phyloP scores from a whole-genome alignment of 345 rosid species.

The Lumnitzera littorea region DNA sequence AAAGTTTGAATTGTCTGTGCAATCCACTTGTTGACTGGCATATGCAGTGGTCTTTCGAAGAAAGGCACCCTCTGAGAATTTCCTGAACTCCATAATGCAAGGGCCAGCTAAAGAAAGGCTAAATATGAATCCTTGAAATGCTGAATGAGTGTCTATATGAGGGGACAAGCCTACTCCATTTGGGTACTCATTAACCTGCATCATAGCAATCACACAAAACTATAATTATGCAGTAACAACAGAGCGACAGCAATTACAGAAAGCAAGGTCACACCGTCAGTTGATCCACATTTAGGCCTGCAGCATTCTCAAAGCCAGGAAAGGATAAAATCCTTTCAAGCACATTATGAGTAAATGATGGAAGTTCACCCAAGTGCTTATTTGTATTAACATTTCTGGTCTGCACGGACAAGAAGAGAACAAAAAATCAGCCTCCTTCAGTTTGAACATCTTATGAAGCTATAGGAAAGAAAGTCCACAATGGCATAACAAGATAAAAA shows the following conservation, averaged over 20 bases:
- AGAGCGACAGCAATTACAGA: neutral
- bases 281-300: constrained; percentile 55
- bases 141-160: constrained; percentile 96
- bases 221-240: neutral
- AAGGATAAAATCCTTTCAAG: constrained; percentile 47
- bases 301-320: constrained; percentile 28
- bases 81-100: constrained; percentile 95
- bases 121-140: constrained; percentile 81
- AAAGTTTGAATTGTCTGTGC: constrained; percentile 20
- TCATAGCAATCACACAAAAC: constrained; percentile 3
- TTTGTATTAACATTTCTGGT: constrained; percentile 76
- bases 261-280: constrained; percentile 54
- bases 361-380: constrained; percentile 67
- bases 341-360: constrained; percentile 53
- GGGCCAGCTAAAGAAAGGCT: constrained; percentile 98
- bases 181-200: constrained; percentile 94
- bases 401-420: constrained; percentile 19
- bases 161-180: constrained; percentile 95
- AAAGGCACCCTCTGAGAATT: constrained; percentile 46
- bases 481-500: no score
- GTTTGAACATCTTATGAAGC: neutral
- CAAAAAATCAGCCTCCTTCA: neutral
- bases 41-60: constrained; percentile 24
- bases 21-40: constrained; percentile 27
- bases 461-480: no score